These are phyloP conservation scores for Neofusicoccum ribis DNA, from an alignment of 2,329 filamentous ascomycete genomes.

Conservation along the genomic window DNA sequence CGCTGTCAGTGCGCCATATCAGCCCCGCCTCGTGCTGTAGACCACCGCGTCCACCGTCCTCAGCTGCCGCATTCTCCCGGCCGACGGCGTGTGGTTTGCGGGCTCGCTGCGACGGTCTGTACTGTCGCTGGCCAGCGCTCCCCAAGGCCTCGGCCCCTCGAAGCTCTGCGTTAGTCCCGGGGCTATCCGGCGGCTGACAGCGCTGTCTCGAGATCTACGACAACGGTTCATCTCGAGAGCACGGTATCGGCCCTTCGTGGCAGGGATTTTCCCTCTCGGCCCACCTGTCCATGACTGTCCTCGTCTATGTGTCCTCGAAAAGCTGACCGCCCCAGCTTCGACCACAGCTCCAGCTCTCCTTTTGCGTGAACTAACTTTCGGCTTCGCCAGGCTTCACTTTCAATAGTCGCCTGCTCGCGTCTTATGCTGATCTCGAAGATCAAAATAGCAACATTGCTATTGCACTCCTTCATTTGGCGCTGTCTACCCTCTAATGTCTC, in stretches of 20 bases:
- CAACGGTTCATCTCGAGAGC: neutral
- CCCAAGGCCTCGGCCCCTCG: neutral
- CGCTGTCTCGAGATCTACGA: neutral
- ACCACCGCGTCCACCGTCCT: too few species aligned
- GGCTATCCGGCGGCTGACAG: neutral
- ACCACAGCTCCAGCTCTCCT: too few species aligned
- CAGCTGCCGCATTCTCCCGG: too few species aligned
- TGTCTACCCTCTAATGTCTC: neutral
- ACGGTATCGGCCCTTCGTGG: neutral
- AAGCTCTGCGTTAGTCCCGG: neutral
- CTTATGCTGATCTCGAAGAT: neutral
- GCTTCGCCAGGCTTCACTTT: neutral
- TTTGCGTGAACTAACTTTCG: too few species aligned
- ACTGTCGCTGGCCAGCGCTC: neutral
- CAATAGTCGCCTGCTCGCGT: neutral
- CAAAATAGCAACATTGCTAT: neutral
- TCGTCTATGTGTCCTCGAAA: neutral
- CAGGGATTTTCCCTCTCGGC: neutral
- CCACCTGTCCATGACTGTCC: neutral
- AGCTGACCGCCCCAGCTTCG: too few species aligned
- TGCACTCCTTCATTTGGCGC: neutral
- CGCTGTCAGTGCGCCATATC: neutral
- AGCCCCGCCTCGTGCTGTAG: too few species aligned
- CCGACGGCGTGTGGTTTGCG: too few species aligned
- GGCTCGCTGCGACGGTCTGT: neutral